Evolutionary conservation across 495 filamentous ascomycete genomes (phyloP).

Genomic region (Pyronema omphalodes): DNA sequence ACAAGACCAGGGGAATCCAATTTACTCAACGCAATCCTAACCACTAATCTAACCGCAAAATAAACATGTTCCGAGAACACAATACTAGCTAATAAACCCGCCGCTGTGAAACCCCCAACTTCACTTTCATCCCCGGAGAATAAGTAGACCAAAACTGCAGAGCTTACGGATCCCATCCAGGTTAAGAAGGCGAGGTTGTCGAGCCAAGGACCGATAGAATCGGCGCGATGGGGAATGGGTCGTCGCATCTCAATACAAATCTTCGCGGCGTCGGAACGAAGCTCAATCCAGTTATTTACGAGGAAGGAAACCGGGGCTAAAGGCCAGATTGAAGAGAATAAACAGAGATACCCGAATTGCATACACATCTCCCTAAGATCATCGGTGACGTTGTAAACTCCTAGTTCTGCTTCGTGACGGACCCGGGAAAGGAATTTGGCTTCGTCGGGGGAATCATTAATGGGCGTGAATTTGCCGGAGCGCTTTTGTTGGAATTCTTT

Average conservation of each 20-base stretch:
- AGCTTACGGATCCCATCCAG: slow-evolving; percentile 80
- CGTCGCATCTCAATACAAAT: slow-evolving; percentile 80
- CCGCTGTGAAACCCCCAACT: slow-evolving; percentile 46
- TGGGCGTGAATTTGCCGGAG: slow-evolving; percentile 25
- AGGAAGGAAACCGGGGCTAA: slow-evolving; percentile 75
- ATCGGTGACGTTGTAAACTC: slow-evolving; percentile 66
- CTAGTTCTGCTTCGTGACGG: slow-evolving; percentile 69
- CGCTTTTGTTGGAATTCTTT: slow-evolving; percentile 47
- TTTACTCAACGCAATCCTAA: slow-evolving; percentile 52
- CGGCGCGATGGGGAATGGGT: slow-evolving; percentile 68
- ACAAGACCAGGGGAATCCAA: slow-evolving; percentile 69
- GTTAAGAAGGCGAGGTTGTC: slow-evolving; percentile 69
- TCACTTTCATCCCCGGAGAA: slow-evolving; percentile 43
- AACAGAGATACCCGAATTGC: slow-evolving; percentile 73
- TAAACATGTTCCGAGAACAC: slow-evolving; percentile 80
- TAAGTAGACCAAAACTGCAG: slow-evolving; percentile 68
- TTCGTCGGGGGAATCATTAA: slow-evolving; percentile 52
- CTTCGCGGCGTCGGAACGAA: slow-evolving; percentile 84
- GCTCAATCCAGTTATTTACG: slow-evolving; percentile 90
- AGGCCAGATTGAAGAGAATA: slow-evolving; percentile 89
- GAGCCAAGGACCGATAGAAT: slow-evolving; percentile 92
- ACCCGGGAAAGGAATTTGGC: slow-evolving; percentile 59
- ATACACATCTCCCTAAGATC: slow-evolving; percentile 93
- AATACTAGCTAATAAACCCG: slow-evolving; percentile 67
- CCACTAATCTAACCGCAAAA: slow-evolving; percentile 48